A percentile compares a stretch with the other conserved stretches of the same genome.
Conservation (phyloP, 441 rosid genomes). For the Pelargonium australe region DNA sequence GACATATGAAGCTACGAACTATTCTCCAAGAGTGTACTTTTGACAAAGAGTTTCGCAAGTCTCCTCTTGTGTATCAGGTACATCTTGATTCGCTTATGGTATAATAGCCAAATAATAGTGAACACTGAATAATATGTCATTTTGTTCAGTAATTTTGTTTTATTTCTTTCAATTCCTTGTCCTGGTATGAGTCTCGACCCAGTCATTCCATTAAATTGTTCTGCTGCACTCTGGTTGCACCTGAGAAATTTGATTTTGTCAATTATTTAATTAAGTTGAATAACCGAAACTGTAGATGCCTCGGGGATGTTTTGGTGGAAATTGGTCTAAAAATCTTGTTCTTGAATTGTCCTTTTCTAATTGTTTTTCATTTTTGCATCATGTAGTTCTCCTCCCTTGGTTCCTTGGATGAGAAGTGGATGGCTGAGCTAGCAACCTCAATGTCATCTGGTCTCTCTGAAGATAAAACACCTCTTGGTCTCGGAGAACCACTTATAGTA, state of each 20-base stretch:
- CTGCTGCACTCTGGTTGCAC: neutral
- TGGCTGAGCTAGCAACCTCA: conserved; percentile 72
- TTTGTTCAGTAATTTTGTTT: neutral
- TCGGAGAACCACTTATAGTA: conserved; percentile 63
- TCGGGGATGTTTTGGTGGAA: neutral
- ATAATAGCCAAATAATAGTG: neutral
- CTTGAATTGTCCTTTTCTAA: conserved; percentile 3
- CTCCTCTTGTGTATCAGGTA: conserved; percentile 92
- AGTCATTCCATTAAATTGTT: conserved; percentile 5
- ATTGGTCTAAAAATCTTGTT: conserved; percentile 10
- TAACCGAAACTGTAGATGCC: neutral
- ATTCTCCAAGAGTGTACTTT: conserved; percentile 68
- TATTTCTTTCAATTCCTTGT: neutral
- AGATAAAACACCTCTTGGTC: conserved; percentile 73
- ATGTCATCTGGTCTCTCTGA: conserved; percentile 76
- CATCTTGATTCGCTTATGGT: conserved; percentile 14
- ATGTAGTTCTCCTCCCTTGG: conserved; percentile 92
- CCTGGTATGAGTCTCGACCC: neutral
- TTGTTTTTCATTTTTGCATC: conserved; percentile 8
- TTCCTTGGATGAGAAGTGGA: conserved; percentile 91
- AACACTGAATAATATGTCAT: neutral
- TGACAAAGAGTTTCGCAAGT: conserved; percentile 57
- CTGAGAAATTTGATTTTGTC: neutral
- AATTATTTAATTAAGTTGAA: neutral
- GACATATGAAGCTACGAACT: conserved; percentile 75